These are phyloP conservation scores for Cucurbita moschata DNA, from an alignment of 306 rosid genomes.

Conservation along the genomic window DNA sequence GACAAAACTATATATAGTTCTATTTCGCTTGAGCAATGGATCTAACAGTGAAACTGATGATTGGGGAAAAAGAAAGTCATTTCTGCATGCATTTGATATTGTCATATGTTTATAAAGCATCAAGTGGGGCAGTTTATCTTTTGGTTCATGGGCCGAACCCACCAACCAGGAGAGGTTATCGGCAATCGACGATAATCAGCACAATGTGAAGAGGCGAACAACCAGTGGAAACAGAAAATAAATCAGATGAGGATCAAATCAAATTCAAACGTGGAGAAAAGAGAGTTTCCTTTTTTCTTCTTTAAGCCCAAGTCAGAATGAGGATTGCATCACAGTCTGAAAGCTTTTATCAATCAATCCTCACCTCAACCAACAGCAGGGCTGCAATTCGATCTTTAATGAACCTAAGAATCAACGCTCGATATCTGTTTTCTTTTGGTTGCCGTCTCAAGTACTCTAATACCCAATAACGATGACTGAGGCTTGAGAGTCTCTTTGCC, in stretches of 20 bases:
- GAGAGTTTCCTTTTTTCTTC: neutral
- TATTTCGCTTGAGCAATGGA: neutral
- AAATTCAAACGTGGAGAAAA: neutral
- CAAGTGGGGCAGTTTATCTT: neutral
- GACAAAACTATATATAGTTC: neutral
- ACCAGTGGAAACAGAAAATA: neutral
- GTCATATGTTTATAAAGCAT: neutral
- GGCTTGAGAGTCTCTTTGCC: slow-evolving; percentile 51
- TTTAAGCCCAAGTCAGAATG: neutral
- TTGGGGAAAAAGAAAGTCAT: neutral
- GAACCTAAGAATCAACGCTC: slow-evolving; percentile 73
- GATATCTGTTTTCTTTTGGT: slow-evolving; percentile 46
- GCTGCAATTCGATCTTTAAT: slow-evolving; percentile 79
- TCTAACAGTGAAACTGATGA: neutral
- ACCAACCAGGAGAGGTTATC: neutral
- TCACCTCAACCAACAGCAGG: slow-evolving; percentile 69
- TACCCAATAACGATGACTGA: slow-evolving; percentile 83
- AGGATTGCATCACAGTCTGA: neutral
- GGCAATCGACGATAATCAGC: neutral
- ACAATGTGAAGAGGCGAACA: neutral
- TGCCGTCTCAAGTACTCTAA: slow-evolving; percentile 77
- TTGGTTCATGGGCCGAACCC: neutral
- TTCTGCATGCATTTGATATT: neutral
- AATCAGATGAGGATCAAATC: neutral
- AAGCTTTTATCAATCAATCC: slow-evolving; percentile 8